Conservation (phyloP, 2,329 filamentous ascomycete genomes). For the Sarocladiaceae sp. region DNA sequence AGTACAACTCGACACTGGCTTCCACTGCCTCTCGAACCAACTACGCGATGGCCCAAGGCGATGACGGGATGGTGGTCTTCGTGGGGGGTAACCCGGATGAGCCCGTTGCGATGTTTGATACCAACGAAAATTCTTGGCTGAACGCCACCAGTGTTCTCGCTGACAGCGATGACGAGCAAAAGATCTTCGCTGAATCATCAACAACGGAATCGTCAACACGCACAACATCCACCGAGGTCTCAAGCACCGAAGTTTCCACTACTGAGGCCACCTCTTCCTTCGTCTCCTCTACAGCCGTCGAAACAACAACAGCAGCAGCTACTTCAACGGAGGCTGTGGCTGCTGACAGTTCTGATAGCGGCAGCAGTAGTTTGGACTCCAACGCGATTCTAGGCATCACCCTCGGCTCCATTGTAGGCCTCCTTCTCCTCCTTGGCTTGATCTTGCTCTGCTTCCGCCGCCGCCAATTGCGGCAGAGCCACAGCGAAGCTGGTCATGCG, state of each 20-base stretch:
- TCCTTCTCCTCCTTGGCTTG: conserved; percentile 63
- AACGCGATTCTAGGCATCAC: conserved; percentile 70
- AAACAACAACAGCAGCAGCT: conserved; percentile 12
- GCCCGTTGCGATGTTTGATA: conserved; percentile 71
- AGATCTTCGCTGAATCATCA: conserved; percentile 26
- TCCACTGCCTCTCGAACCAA: conserved; percentile 56
- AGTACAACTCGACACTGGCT: conserved; percentile 70
- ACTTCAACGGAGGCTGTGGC: conserved; percentile 12
- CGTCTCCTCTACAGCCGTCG: conserved; percentile 15
- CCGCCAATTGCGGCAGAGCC: conserved; percentile 48
- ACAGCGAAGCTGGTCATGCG: conserved; percentile 39
- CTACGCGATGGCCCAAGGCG: conserved; percentile 65
- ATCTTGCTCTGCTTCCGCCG: conserved; percentile 55
- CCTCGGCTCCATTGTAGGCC: conserved; percentile 72
- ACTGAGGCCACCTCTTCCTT: conserved; percentile 4
- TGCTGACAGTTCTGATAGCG: conserved; percentile 21
- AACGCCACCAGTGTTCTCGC: conserved; percentile 61
- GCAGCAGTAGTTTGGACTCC: conserved; percentile 22
- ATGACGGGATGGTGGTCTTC: conserved; percentile 64
- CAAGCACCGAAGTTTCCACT: conserved; percentile 20
- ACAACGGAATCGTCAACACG: conserved; percentile 23
- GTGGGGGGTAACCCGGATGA: conserved; percentile 66
- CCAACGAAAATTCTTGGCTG: conserved; percentile 68
- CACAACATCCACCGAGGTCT: conserved; percentile 18
- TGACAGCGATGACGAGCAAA: conserved; percentile 32